Percentiles rank a stretch among this genome's conserved stretches.
Conservation (phyloP, 177 flowering plant species). For the Telopea speciosissima region DNA sequence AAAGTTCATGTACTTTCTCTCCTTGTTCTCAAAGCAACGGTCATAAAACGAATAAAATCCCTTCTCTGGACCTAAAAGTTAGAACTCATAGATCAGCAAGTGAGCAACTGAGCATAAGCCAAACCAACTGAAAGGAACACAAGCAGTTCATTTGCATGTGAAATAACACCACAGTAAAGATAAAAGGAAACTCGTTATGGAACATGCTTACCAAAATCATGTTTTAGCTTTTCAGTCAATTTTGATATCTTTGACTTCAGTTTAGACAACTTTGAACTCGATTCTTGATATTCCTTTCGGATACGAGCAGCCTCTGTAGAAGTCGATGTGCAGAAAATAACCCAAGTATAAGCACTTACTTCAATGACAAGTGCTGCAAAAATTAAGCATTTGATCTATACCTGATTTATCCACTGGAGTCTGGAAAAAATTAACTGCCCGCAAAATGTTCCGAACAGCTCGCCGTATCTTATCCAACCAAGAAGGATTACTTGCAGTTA, state of each 20-base stretch:
- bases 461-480: conserved; percentile 88
- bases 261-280: conserved; percentile 69
- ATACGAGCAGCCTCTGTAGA: conserved; percentile 71
- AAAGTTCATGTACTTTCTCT: conserved; percentile 57
- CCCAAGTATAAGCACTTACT: not conserved
- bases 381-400: conserved; percentile 9
- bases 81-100: conserved; percentile 7
- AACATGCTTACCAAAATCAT: conserved; percentile 72
- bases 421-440: conserved; percentile 70
- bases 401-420: conserved; percentile 86
- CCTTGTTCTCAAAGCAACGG: conserved; percentile 84
- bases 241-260: conserved; percentile 85
- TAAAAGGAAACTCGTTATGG: not conserved
- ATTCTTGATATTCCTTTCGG: conserved; percentile 92
- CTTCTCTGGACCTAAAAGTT: conserved; percentile 66
- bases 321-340: conserved; percentile 7
- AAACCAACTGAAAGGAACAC: not conserved
- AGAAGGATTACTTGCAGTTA: conserved; percentile 43
- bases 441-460: conserved; percentile 54
- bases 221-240: conserved; percentile 59
- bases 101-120: conserved; percentile 1
- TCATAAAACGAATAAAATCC: conserved; percentile 87
- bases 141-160: not conserved
- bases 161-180: not conserved
- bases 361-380: conserved; percentile 1